Evolutionary conservation across 2,329 filamentous ascomycete species (phyloP).

Genomic region (Penicillium corylophilum): DNA sequence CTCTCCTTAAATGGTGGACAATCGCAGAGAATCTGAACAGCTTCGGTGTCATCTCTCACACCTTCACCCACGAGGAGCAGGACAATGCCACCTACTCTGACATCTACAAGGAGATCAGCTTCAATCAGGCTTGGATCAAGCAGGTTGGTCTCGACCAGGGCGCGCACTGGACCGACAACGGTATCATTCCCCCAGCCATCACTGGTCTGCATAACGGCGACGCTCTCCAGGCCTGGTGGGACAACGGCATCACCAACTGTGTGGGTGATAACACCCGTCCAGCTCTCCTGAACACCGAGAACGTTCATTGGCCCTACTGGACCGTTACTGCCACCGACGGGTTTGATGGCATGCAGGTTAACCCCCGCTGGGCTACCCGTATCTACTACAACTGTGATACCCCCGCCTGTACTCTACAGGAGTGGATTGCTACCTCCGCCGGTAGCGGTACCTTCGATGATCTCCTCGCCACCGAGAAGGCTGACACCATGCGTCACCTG

Average conservation of each 20-base stretch:
- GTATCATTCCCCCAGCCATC: conserved; percentile 63
- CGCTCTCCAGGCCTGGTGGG: conserved; percentile 58
- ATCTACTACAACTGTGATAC: conserved; percentile 66
- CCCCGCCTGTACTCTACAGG: conserved; percentile 55
- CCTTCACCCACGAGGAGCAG: conserved; percentile 59
- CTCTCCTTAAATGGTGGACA: conserved; percentile 56
- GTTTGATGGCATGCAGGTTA: conserved; percentile 56
- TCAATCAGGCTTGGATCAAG: conserved; percentile 60
- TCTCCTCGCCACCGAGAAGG: conserved; percentile 52
- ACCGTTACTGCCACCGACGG: conserved; percentile 54
- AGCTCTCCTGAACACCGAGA: conserved; percentile 53
- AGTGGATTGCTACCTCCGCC: conserved; percentile 61
- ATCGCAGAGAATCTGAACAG: conserved; percentile 51
- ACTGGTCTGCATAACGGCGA: conserved; percentile 66
- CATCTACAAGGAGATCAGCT: conserved; percentile 57
- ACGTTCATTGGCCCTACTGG: conserved; percentile 56
- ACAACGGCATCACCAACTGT: conserved; percentile 59
- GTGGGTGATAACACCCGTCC: conserved; percentile 65
- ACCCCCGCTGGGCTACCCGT: conserved; percentile 60
- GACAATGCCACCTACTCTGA: conserved; percentile 62
- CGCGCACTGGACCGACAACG: conserved; percentile 51
- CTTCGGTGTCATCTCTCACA: conserved; percentile 62
- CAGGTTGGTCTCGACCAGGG: conserved; percentile 52
- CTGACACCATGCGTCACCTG: conserved; percentile 57
- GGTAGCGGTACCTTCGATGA: conserved; percentile 55